Evolutionary conservation across 2,329 filamentous ascomycete species (phyloP), one percentile per base, ranked within the genome.

Genomic region (Aureobasidium sp.): DNA sequence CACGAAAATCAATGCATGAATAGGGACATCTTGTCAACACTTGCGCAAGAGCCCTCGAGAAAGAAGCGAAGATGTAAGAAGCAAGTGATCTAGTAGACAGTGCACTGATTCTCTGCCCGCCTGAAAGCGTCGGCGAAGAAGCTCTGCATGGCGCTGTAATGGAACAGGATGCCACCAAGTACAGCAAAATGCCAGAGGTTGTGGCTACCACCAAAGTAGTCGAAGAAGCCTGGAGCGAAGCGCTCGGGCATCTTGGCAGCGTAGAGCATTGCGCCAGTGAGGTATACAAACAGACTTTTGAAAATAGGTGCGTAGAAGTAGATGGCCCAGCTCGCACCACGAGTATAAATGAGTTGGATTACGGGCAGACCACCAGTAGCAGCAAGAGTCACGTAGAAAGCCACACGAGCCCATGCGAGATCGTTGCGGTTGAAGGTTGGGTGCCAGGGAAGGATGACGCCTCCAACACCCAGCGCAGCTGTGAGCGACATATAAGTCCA

Each of bases 131-230:
- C 74, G 6, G 88, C 82, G 71, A 99, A 99, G 75, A 99, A 94
- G 61, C 91, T 84, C 74, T 97, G 90, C 93, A 99, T 97, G 21
- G 94, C 94, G 27, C 83, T 82, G 76, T 97, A 99, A 75, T 99
- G 94, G 73, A 96, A 97, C n/a, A 97, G 75, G 62, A 99, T 99
- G 11, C 94, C 94, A 16, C 92, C 91, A 32, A 99, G 79, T 11
- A 99, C 94, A 8, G 94, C 94, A 37, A 96, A 76, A 75, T 99
- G 94, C 94, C 94, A 99, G 63, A 99, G 86, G 74, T 99, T 99
- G 77, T 99, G 94, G 73, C 90, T 95, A 49, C 91, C 92, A 42
- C 94, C 94, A 44, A 95, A 82, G 72, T 97, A 97, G 75, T 99
- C 94, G 69, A 99, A 99, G 72, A 88, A 85, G 54, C 94, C 94